Percentiles rank a stretch among this genome's conserved stretches.
Conservation (phyloP, 352 stramenopile species). For the Halophytophthora batemanensis region DNA sequence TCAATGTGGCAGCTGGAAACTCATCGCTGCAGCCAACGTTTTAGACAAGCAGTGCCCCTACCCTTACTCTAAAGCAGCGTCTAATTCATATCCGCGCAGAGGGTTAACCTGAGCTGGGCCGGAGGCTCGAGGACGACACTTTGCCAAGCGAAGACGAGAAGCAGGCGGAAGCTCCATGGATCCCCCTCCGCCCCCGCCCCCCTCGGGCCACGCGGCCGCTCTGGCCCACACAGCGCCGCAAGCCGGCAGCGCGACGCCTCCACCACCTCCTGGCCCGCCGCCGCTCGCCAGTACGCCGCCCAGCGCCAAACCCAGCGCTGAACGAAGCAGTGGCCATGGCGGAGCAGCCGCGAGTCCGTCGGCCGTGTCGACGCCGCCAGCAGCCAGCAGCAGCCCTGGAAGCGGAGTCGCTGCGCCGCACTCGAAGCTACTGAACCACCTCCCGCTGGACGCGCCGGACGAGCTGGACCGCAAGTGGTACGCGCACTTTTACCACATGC, state of each 20-base stretch:
- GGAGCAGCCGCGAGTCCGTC: slow-evolving; percentile 12
- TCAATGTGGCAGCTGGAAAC: no score
- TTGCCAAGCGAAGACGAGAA: neutral
- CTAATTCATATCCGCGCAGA: no score
- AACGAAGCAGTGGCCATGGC: slow-evolving; percentile 6
- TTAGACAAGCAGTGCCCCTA: no score
- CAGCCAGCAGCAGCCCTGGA: slow-evolving; percentile 14
- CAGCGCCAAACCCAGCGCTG: slow-evolving; percentile 2
- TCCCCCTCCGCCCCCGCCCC: slow-evolving; percentile 19
- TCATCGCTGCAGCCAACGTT: no score
- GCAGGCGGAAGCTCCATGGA: slow-evolving; percentile 13
- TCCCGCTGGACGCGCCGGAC: slow-evolving; percentile 68
- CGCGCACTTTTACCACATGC: slow-evolving; percentile 82
- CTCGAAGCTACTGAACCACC: slow-evolving; percentile 73
- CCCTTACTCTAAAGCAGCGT: no score
- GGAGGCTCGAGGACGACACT: neutral
- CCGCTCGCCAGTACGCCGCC: slow-evolving; percentile 5
- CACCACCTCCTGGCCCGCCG: slow-evolving; percentile 12
- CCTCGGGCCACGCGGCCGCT: slow-evolving; percentile 5
- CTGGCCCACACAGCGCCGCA: slow-evolving; percentile 1
- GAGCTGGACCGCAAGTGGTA: slow-evolving; percentile 87
- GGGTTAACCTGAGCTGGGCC: no score
- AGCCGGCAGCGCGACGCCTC: slow-evolving; percentile 2
- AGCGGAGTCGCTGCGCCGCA: slow-evolving; percentile 24
- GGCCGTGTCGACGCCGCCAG: slow-evolving; percentile 23